These are phyloP conservation scores for Penicillium sclerotiorum DNA, from an alignment of 2,329 filamentous ascomycete genomes.

Conservation along the genomic window DNA sequence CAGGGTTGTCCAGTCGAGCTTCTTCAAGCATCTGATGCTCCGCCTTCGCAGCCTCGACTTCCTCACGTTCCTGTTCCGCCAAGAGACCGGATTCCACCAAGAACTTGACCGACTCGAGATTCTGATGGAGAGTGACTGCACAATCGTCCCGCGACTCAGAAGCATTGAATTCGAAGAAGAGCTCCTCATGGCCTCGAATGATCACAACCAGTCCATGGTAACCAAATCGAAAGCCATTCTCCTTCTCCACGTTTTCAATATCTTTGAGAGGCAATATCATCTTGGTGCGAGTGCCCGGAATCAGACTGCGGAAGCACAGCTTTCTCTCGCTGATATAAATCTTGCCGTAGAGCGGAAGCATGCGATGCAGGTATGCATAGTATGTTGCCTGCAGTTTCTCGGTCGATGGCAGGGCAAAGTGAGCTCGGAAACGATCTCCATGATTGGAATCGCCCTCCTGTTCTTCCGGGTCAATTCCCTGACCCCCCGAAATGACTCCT, in stretches of 20 bases:
- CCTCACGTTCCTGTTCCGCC: conserved; percentile 68
- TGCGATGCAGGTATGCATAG: conserved; percentile 87
- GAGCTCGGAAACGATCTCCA: conserved; percentile 74
- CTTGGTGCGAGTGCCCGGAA: conserved; percentile 89
- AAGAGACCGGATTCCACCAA: conserved; percentile 70
- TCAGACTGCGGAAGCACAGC: conserved; percentile 89
- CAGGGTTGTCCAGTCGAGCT: conserved; percentile 59
- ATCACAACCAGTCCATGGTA: conserved; percentile 91
- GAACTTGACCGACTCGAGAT: conserved; percentile 71
- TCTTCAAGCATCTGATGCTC: conserved; percentile 81
- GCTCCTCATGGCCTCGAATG: conserved; percentile 88
- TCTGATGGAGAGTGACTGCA: conserved; percentile 75
- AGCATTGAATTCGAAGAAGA: conserved; percentile 91
- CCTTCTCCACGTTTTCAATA: conserved; percentile 90
- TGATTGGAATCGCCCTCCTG: conserved; percentile 57
- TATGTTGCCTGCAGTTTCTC: conserved; percentile 88
- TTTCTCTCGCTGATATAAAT: conserved; percentile 87
- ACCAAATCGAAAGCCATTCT: conserved; percentile 90
- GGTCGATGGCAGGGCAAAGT: conserved; percentile 83
- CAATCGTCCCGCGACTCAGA: conserved; percentile 85
- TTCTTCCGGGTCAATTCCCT: conserved; percentile 58
- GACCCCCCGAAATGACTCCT: conserved; percentile 67
- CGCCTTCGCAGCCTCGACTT: conserved; percentile 72
- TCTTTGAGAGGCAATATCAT: conserved; percentile 88
- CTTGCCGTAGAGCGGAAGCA: conserved; percentile 91